A percentile compares a stretch with the other conserved stretches of the same genome.
Conservation (phyloP, 1,284 basidiomycete genomes). For the Marasmius sp. region DNA sequence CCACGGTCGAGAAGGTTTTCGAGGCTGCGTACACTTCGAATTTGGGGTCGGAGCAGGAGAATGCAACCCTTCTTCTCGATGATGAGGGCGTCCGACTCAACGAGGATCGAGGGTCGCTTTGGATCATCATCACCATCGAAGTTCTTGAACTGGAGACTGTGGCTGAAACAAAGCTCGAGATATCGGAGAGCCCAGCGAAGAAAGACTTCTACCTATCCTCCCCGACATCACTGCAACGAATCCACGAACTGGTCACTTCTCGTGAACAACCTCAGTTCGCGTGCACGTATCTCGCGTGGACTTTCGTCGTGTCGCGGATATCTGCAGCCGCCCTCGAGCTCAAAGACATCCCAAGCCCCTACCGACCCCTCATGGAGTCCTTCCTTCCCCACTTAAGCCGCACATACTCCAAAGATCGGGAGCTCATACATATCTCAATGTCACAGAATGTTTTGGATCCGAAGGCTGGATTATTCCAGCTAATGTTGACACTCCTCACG, state of each 20-base stretch:
- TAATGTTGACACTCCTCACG: slow-evolving; percentile 58
- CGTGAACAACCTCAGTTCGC: slow-evolving; percentile 60
- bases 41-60: slow-evolving; percentile 68
- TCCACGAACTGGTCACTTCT: slow-evolving; percentile 66
- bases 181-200: slow-evolving; percentile 49
- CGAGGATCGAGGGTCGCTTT: slow-evolving; percentile 69
- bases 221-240: slow-evolving; percentile 51
- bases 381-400: slow-evolving; percentile 45
- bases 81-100: slow-evolving; percentile 67
- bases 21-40: slow-evolving; percentile 64
- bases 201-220: slow-evolving; percentile 56
- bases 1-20: slow-evolving; percentile 62
- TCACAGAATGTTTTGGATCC: slow-evolving; percentile 51
- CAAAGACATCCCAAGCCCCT: slow-evolving; percentile 52
- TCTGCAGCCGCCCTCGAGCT: slow-evolving; percentile 38
- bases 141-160: slow-evolving; percentile 79
- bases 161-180: slow-evolving; percentile 53
- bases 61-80: slow-evolving; percentile 69
- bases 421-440: slow-evolving; percentile 56
- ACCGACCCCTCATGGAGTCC: slow-evolving; percentile 55
- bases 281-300: slow-evolving; percentile 76
- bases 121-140: slow-evolving; percentile 79
- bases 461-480: slow-evolving; percentile 56
- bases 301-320: slow-evolving; percentile 72
- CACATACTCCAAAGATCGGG: slow-evolving; percentile 52